Evolutionary conservation across 108 stramenopile genomes (phyloP), one percentile per base, ranked within the genome.

Genomic region (Aurantiochytrium sp.): DNA sequence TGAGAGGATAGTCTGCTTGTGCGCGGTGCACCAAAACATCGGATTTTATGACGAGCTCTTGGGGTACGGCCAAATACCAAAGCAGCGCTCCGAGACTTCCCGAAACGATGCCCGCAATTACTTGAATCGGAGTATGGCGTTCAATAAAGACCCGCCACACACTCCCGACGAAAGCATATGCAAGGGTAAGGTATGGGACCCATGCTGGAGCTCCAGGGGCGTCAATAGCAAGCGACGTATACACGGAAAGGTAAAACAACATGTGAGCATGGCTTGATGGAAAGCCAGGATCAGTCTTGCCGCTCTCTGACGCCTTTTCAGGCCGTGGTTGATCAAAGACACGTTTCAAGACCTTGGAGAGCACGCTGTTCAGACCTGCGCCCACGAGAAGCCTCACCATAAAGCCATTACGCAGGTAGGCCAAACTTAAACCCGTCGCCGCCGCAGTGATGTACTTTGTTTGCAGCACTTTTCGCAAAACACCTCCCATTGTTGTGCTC

Each of bases 211-310:
- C 76, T 14, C 51, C 76, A 12, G 76, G 45, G 44, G 45, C 49
- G 28, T 47, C 49, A 21, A 83, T 47, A 8, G 76, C 76, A 35
- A 83, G 4, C 16, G 12, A 1, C 6, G 51, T 83, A 28, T 53
- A 83, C 23, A 53, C 25, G 3, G 76, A 53, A 12, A 83, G 51
- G 76, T 83, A 83, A 23, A 47, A 83, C 10, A 83, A 45, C 76
- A 83, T 83, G 4, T 83, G 76, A 12, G 76, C 76, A 23, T 83
- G 76, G 76, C 76, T 83, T 0, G 76, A 83, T 45, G 76, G 76
- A 53, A 83, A 83, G 8, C 76, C 76, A 16, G 76, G 76, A 28
- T 83, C 76, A 12, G 18, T 53, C 23, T 83, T 83, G 0, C 76
- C 76, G 28, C 51, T 53, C 51, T 53, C n/a, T 8, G 25, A 28